phyloP scores from a whole-genome alignment of 139 green algal species.

The Pleodorina starrii region DNA sequence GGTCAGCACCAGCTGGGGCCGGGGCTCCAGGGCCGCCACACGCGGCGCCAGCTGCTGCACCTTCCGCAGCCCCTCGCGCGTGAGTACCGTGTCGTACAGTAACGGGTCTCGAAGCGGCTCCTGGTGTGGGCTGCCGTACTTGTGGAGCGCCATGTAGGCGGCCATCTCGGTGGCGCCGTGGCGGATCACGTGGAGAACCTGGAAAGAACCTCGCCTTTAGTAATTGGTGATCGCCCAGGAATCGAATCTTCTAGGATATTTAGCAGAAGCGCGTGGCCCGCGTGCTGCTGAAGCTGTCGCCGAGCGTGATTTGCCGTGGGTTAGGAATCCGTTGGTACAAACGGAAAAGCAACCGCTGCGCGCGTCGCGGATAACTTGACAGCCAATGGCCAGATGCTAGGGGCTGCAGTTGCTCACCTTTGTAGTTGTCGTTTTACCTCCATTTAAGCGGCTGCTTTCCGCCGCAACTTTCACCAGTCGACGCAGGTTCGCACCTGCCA shows the following conservation, averaged over 20 bases:
- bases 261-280: too few relatives aligned
- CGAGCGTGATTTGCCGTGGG: too few relatives aligned
- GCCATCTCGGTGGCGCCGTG: conserved; percentile 47
- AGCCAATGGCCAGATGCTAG: background rate
- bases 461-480: background rate
- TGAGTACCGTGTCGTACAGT: conserved; percentile 48
- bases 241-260: too few relatives aligned
- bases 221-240: too few relatives aligned
- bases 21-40: conserved; percentile 24
- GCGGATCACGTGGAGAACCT: conserved; percentile 39
- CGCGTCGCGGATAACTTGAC: background rate
- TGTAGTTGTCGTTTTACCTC: background rate
- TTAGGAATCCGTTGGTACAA: too few relatives aligned
- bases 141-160: conserved; percentile 50
- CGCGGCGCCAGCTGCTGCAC: background rate
- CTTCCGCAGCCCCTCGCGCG: conserved; percentile 3
- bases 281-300: too few relatives aligned
- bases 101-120: conserved; percentile 46
- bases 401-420: too few relatives aligned
- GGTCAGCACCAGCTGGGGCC: conserved; percentile 1
- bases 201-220: background rate
- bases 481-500: too few relatives aligned
- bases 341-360: background rate
- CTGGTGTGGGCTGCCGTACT: conserved; percentile 52
- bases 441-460: background rate